Evolutionary conservation across 225 moss, liverwort and hornwort species (phyloP), one percentile per base, ranked within the genome.

Genomic region (Sphagnum tenellum): DNA sequence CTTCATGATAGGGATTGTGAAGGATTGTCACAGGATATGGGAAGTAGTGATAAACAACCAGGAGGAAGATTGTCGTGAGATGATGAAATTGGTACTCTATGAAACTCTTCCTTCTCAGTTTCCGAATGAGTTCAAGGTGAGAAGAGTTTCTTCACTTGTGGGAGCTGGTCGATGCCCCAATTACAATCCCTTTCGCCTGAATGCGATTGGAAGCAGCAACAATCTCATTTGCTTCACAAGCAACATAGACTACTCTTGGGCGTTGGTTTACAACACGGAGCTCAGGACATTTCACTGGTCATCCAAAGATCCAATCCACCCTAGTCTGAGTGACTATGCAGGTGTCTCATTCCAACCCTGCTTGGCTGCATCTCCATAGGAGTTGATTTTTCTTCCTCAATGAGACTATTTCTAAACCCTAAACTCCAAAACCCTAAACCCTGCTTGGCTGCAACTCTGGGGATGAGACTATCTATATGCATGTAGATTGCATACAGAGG

Each of bases 171-270:
- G 81, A 50, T 74, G 81, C 61, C 56, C 67, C 13, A 81, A 81
- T 45, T 71, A 63, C 63, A 81, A 81, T 44, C 64, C 77, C 2
- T 74, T 67, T 69, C 74, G 81, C 57, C 56, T 81, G 9, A 72
- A 70, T 50, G 69, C 72, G 4, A 71, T 81, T 61, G 81, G 77
- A 49, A 77, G 77, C 64, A 77, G 77, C 64, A 58, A 64, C 69
- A 64, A 69, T 56, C 60, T 77, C 44, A 77, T 81, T 5, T 77
- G 81, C 52, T 81, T 81, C 62, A 71, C 74, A 56, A 81, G 81
- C 56, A 81, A 77, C 57, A 69, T 81, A n/a, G 81, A 81, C 47
- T 74, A 74, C 59, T 8, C 74, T 8, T 81, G 81, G 81, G 71
- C 77, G 47, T 46, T 81, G 49, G 54, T 77, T 8, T 81, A 81